These are phyloP conservation scores for Nitzschia putrida DNA, from an alignment of 108 stramenopile species.

Conservation along the genomic window DNA sequence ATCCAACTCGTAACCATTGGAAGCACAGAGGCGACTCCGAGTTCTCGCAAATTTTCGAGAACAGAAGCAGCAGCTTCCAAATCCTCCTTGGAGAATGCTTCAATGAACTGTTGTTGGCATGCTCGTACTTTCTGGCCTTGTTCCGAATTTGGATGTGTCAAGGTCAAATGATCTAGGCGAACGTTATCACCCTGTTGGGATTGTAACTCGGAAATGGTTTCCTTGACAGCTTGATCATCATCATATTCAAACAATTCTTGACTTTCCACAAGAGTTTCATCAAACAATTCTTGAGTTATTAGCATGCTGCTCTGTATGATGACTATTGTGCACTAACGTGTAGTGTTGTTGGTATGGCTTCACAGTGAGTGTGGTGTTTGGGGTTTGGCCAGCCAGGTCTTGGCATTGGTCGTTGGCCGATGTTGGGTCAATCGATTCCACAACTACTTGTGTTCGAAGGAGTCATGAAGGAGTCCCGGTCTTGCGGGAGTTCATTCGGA, in stretches of 20 bases:
- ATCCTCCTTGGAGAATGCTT: slow-evolving; percentile 9
- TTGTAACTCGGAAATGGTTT: slow-evolving; percentile 68
- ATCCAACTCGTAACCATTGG: slow-evolving; percentile 17
- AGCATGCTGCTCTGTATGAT: background rate
- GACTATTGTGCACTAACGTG: no score
- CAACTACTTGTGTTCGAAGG: no score
- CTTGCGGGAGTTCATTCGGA: no score
- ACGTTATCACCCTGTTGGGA: slow-evolving; percentile 10
- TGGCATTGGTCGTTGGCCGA: no score
- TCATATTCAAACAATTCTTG: slow-evolving; percentile 69
- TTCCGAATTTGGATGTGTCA: slow-evolving; percentile 58
- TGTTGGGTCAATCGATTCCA: no score
- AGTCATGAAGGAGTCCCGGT: no score
- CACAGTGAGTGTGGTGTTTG: no score
- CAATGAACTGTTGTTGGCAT: slow-evolving; percentile 21
- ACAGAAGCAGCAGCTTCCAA: slow-evolving; percentile 3
- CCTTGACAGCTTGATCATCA: slow-evolving; percentile 63
- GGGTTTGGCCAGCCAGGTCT: no score
- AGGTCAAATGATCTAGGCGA: slow-evolving; percentile 45
- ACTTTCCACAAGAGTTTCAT: slow-evolving; percentile 82
- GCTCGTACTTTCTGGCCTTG: slow-evolving; percentile 30
- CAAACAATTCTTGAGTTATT: slow-evolving; percentile 70
- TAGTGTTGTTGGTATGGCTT: no score
- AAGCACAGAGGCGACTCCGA: background rate
- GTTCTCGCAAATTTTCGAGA: background rate